These are phyloP conservation scores for Metarhizium humberi DNA, from an alignment of 2,329 filamentous ascomycete genomes.

Conservation along the genomic window DNA sequence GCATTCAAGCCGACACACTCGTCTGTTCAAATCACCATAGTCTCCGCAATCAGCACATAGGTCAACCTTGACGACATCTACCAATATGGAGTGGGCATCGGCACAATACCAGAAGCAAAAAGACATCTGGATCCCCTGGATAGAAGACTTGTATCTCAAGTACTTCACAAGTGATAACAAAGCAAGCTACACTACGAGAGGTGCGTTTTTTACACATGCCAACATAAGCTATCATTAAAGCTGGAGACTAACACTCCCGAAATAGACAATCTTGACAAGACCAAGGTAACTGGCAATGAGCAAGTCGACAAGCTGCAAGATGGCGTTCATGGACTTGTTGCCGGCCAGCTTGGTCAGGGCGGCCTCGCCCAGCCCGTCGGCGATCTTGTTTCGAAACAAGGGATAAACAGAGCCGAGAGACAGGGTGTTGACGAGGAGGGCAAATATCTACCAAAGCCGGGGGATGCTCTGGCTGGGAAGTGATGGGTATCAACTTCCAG, in stretches of 20 bases:
- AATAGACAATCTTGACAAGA: constrained; percentile 55
- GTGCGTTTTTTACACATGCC: constrained; percentile 29
- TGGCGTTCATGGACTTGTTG: constrained; percentile 51
- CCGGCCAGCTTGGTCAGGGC: constrained; percentile 57
- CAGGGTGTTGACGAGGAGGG: constrained; percentile 50
- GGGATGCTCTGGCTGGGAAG: background rate
- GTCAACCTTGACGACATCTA: background rate
- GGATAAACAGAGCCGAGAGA: constrained; percentile 55
- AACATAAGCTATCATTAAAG: background rate
- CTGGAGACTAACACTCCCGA: background rate
- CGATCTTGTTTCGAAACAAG: constrained; percentile 53
- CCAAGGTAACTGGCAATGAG: constrained; percentile 58
- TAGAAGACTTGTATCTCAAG: constrained; percentile 62
- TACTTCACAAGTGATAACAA: constrained; percentile 75
- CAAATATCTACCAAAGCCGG: background rate
- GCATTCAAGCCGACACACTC: background rate
- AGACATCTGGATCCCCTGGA: constrained; percentile 67
- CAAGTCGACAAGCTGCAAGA: constrained; percentile 63
- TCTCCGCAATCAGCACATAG: background rate
- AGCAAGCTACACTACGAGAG: constrained; percentile 59
- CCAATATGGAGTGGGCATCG: constrained; percentile 45
- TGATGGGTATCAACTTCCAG: background rate
- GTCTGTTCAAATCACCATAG: background rate
- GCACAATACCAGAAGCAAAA: constrained; percentile 63
- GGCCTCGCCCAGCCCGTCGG: constrained; percentile 57